Conservation (phyloP, 2,329 filamentous ascomycete genomes). For the Thermoascus crustaceus region DNA sequence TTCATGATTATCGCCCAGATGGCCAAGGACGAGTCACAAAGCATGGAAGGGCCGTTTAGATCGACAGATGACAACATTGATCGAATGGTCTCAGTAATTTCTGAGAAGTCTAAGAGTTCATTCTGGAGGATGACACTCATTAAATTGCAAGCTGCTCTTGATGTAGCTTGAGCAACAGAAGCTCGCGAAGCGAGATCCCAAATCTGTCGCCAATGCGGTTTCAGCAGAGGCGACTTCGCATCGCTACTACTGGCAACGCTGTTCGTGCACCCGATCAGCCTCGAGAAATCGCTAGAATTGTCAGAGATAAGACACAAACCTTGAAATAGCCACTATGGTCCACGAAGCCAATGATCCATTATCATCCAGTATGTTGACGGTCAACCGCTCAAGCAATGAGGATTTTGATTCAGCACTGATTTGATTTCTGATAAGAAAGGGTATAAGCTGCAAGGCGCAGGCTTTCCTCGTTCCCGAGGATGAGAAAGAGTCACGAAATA, state of each 20-base stretch:
- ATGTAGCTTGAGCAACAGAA: conserved; percentile 61
- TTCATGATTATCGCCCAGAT: conserved; percentile 65
- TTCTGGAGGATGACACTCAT: conserved; percentile 60
- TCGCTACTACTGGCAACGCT: conserved; percentile 26
- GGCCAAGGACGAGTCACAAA: conserved; percentile 70
- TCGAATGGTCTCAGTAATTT: conserved; percentile 61
- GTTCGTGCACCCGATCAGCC: conserved; percentile 4
- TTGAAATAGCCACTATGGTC: conserved; percentile 75
- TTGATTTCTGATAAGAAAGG: conserved; percentile 43
- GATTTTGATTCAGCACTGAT: conserved; percentile 46
- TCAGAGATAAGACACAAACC: conserved; percentile 44
- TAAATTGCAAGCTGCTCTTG: conserved; percentile 68
- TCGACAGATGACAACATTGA: conserved; percentile 69
- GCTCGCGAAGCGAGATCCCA: conserved; percentile 69
- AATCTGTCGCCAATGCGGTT: conserved; percentile 56
- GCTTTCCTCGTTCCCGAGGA: conserved; percentile 34
- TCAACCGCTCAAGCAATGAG: conserved; percentile 51
- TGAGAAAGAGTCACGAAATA: conserved; percentile 27
- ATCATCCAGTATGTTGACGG: conserved; percentile 59
- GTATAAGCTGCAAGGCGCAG: conserved; percentile 48
- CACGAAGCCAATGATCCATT: conserved; percentile 61
- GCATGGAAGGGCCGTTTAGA: conserved; percentile 65
- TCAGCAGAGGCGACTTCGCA: conserved; percentile 35
- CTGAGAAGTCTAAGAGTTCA: conserved; percentile 58
- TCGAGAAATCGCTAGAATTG: not conserved